Conservation (phyloP, 305 asterid species). For the Fraxinus greggii region DNA sequence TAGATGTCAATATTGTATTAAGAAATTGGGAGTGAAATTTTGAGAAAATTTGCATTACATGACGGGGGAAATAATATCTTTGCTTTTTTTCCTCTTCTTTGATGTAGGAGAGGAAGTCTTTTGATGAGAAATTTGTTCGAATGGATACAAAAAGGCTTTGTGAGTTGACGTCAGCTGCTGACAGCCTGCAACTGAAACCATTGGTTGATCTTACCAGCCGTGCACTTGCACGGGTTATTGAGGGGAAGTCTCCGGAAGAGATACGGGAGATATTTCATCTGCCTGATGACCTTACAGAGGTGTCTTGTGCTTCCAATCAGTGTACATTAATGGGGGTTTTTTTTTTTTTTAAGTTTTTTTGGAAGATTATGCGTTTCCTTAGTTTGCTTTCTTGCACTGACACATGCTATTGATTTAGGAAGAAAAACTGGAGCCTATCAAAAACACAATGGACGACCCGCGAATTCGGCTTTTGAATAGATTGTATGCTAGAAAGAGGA, state of each 20-base stretch:
- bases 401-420: constrained; percentile 53
- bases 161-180: constrained; percentile 97
- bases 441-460: constrained; percentile 89
- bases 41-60: not conserved
- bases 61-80: constrained; percentile 39
- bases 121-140: constrained; percentile 85
- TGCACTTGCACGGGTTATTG: constrained; percentile 92
- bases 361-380: constrained; percentile 16
- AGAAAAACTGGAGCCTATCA: constrained; percentile 95
- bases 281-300: constrained; percentile 98
- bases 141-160: constrained; percentile 82
- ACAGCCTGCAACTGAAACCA: constrained; percentile 86
- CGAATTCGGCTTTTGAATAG: constrained; percentile 87
- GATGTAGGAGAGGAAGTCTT: constrained; percentile 84
- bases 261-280: constrained; percentile 86
- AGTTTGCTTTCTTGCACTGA: constrained; percentile 27
- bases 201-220: constrained; percentile 94
- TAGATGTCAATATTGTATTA: constrained; percentile 25
- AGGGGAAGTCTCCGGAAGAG: constrained; percentile 91
- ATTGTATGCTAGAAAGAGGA: constrained; percentile 92
- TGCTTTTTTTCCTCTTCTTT: not conserved
- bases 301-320: constrained; percentile 64
- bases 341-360: constrained; percentile 7
- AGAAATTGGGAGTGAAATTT: not conserved
- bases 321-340: constrained; percentile 42